These are phyloP conservation scores for Pseudogymnoascus sp. DNA, from an alignment of 2,329 filamentous ascomycete genomes.

Conservation along the genomic window DNA sequence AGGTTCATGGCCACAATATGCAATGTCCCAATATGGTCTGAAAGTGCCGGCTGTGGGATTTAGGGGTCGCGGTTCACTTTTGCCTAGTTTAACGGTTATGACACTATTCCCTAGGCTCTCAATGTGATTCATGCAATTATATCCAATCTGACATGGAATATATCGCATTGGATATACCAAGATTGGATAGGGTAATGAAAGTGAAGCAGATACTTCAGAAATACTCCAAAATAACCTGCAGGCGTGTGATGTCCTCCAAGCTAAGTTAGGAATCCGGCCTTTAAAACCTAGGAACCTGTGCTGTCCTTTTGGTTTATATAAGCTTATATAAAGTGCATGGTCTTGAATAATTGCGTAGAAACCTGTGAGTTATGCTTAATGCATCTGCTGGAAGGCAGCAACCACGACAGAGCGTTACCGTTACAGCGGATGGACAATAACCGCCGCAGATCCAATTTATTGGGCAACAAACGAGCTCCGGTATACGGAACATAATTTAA, in stretches of 20 bases:
- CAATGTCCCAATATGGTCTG: neutral
- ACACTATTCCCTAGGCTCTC: neutral
- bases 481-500: neutral
- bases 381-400: neutral
- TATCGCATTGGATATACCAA: neutral
- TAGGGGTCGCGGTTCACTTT: neutral
- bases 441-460: neutral
- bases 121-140: neutral
- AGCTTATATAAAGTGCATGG: neutral
- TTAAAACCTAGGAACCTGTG: neutral
- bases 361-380: neutral
- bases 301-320: neutral
- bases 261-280: neutral
- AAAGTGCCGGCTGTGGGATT: neutral
- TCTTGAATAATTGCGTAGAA: neutral
- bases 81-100: neutral
- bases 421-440: neutral
- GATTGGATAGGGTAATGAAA: neutral
- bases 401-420: neutral
- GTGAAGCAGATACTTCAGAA: neutral
- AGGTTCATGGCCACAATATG: neutral
- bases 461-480: neutral
- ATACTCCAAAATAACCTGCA: neutral
- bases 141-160: neutral
- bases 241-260: neutral